phyloP scores from a whole-genome alignment of 768 basidiomycete species.

The Leccinum aurantiacum region DNA sequence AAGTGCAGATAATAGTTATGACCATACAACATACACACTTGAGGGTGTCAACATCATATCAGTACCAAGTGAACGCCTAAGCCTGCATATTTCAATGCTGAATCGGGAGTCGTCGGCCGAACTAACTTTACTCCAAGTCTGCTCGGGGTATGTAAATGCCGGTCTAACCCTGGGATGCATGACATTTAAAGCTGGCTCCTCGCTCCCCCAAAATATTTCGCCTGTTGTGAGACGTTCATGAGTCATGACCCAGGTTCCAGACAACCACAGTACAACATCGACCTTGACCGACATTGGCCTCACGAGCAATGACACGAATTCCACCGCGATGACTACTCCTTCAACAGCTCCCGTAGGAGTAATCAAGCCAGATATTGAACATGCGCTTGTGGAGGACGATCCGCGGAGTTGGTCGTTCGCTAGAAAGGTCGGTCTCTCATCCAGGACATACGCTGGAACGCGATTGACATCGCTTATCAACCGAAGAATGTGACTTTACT shows the following conservation, averaged over 20 bases:
- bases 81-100: background rate
- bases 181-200: slow-evolving; percentile 7
- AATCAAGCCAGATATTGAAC: slow-evolving; percentile 36
- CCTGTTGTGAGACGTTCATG: slow-evolving; percentile 1
- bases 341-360: background rate
- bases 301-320: background rate
- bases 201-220: background rate
- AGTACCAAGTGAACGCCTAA: background rate
- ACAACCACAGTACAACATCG: background rate
- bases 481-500: slow-evolving; percentile 21
- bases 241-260: slow-evolving; percentile 9
- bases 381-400: slow-evolving; percentile 52
- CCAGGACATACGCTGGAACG: background rate
- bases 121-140: background rate
- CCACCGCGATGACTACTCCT: background rate
- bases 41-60: background rate
- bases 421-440: slow-evolving; percentile 47
- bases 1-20: background rate
- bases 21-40: background rate
- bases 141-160: background rate
- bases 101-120: slow-evolving; percentile 15
- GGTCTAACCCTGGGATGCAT: background rate
- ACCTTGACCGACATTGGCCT: background rate
- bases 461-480: background rate
- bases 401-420: slow-evolving; percentile 58